Percentiles rank a stretch among this genome's conserved stretches.
Evolutionary conservation across 108 stramenopile species (phyloP).

Genomic region (Skeletonema marinoi): DNA sequence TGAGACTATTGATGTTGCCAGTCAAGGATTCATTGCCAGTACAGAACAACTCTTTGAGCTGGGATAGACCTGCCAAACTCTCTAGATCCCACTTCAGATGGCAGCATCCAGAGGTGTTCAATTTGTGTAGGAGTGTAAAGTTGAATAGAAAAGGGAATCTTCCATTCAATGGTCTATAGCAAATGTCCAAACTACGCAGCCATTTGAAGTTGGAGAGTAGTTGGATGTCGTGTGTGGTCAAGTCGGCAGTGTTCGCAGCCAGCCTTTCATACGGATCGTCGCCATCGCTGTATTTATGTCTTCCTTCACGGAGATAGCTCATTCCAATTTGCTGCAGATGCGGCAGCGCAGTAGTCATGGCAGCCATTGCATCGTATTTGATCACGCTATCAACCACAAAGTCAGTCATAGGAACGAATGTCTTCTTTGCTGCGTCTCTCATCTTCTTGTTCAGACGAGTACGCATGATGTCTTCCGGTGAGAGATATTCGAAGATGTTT

Average conservation of each 20-base stretch:
- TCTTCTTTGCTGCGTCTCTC: slow-evolving; percentile 1
- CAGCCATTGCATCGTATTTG: background rate
- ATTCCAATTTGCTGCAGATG: background rate
- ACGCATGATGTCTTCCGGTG: background rate
- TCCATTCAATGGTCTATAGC: background rate
- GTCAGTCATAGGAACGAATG: background rate
- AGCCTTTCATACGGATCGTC: background rate
- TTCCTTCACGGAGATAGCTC: background rate
- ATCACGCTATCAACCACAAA: background rate
- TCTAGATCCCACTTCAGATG: background rate
- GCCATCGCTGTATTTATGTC: slow-evolving; percentile 1
- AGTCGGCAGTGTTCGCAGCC: background rate
- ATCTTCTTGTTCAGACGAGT: background rate
- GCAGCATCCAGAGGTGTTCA: background rate
- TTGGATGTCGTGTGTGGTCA: background rate
- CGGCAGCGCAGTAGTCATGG: background rate
- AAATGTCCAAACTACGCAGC: background rate
- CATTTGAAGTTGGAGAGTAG: background rate
- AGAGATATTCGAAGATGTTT: background rate
- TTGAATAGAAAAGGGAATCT: slow-evolving; percentile 1
- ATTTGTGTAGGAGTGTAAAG: background rate
- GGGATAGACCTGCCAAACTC: background rate
- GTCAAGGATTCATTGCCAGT: background rate
- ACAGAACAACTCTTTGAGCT: background rate
- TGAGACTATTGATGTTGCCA: no score